Evolutionary conservation across 305 asterid species (phyloP).

Genomic region (Caryopteris hybrid): DNA sequence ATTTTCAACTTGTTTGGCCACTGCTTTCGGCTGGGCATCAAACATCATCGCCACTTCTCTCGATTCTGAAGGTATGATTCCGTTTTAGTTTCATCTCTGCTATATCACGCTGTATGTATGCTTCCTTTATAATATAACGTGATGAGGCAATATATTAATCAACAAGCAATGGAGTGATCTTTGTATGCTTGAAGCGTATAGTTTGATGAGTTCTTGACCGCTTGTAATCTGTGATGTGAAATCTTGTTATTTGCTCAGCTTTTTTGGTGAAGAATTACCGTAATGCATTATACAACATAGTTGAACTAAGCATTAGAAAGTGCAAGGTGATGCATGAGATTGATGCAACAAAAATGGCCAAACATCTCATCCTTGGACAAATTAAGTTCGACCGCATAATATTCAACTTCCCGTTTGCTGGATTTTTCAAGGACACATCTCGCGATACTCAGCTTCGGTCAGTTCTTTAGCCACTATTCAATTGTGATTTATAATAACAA

Average conservation of each 20-base stretch:
- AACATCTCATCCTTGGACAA: background rate
- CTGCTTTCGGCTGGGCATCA: constrained; percentile 26
- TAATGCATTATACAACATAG: constrained; percentile 20
- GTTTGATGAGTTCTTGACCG: too few relatives aligned
- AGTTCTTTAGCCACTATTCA: background rate
- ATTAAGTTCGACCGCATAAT: constrained; percentile 24
- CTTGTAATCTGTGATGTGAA: too few relatives aligned
- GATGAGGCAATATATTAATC: too few relatives aligned
- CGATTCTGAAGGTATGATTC: constrained; percentile 19
- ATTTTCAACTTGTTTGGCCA: constrained; percentile 29
- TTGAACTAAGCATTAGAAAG: constrained; percentile 11
- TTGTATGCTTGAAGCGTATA: too few relatives aligned
- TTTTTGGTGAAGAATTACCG: constrained; percentile 27
- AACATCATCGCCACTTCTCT: constrained; percentile 41
- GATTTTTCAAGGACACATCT: constrained; percentile 16
- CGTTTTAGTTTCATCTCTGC: too few relatives aligned
- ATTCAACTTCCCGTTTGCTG: constrained; percentile 33
- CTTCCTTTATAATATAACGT: too few relatives aligned
- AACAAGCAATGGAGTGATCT: too few relatives aligned
- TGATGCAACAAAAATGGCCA: constrained; percentile 29
- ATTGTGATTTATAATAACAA: too few relatives aligned
- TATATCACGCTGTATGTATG: too few relatives aligned
- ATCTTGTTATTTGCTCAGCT: too few relatives aligned
- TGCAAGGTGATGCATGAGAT: constrained; percentile 32
- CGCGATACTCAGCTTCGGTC: background rate